Evolutionary conservation across 2,329 filamentous ascomycete genomes (phyloP).

Genomic region (Fonsecaea pugnacius): DNA sequence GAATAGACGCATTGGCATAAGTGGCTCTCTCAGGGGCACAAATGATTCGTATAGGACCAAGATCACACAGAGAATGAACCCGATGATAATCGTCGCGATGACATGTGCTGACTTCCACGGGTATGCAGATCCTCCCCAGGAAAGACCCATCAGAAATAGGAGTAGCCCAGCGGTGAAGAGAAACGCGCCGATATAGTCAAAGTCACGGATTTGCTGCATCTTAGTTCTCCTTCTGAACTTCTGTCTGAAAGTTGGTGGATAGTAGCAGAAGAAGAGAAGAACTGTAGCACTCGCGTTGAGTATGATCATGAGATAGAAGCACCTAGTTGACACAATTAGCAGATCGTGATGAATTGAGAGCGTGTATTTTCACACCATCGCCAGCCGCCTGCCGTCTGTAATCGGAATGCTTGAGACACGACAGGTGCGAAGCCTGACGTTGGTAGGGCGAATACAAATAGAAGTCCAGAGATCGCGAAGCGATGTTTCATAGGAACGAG

Average conservation of each 20-base stretch:
- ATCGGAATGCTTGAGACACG: too few species aligned
- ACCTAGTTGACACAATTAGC: too few species aligned
- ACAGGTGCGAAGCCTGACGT: too few species aligned
- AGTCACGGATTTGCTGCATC: slow-evolving; percentile 46
- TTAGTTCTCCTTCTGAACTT: slow-evolving; percentile 43
- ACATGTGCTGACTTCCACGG: slow-evolving; percentile 49
- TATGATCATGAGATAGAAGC: slow-evolving; percentile 56
- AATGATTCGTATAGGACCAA: slow-evolving; percentile 45
- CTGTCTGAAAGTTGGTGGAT: slow-evolving; percentile 53
- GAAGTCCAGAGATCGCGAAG: too few species aligned
- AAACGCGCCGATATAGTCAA: slow-evolving; percentile 54
- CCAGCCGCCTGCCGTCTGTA: slow-evolving; percentile 47
- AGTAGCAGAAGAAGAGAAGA: slow-evolving; percentile 49
- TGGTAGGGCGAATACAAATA: too few species aligned
- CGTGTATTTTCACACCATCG: too few species aligned
- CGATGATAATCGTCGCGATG: slow-evolving; percentile 44
- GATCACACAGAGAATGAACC: slow-evolving; percentile 41
- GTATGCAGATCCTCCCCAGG: slow-evolving; percentile 48
- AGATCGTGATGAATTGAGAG: too few species aligned
- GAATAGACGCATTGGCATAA: slow-evolving; percentile 14
- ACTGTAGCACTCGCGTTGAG: too few species aligned
- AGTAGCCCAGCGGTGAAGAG: slow-evolving; percentile 49
- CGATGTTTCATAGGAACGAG: slow-evolving; percentile 48
- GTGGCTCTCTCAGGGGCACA: slow-evolving; percentile 1
- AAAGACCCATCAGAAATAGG: slow-evolving; percentile 49